Evolutionary conservation across 2,329 filamentous ascomycete genomes (phyloP), one percentile per base, ranked within the genome.

Genomic region (Diaporthe velutina): DNA sequence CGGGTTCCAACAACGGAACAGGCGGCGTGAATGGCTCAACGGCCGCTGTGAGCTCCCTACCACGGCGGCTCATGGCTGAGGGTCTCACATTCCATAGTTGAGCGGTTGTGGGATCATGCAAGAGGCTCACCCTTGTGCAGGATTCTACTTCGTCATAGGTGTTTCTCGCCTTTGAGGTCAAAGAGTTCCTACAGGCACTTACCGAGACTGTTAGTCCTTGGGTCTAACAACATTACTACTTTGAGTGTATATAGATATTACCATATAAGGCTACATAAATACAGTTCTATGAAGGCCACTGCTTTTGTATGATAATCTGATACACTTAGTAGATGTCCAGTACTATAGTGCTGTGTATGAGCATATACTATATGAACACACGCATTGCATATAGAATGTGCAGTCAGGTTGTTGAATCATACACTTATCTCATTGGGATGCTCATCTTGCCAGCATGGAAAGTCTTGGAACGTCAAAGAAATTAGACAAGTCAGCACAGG

Each of bases 11-110:
- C 1, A 64, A 76, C 42, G 40, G 58, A 28, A 64, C 58, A 22
- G 38, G 58, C 13, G 25, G 40, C 58, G 30, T 17, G 38, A 67
- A 67, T 38, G 45, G 61, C 61, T 67, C 61, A 50, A 22, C 42
- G 12, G 25, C 42, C 33, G 42, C 45, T n/a, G 45, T 67, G 42
- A 67, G 42, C 42, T 38, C 61, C 4, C 22, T 67, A 38, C 30
- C 61, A 35, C 28, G 45, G 10, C 61, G 61, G 1, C 45, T 17
- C 22, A 52, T 25, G 42, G 8, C 42, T 6, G 30, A 67, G 22
- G 42, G 61, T 50, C 42, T 67, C 40, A 8, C 22, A 17, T 19
- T 50, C 30, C 61, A 50, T 17, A 50, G 22, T 17, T 67, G 40
- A 52, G 61, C 40, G 28, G 10, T 28, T 15, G 13, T 3, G 10